Evolutionary conservation across 805 yeast genomes (phyloP), one percentile per base, ranked within the genome.

Genomic region (Nakazawaea holstii): DNA sequence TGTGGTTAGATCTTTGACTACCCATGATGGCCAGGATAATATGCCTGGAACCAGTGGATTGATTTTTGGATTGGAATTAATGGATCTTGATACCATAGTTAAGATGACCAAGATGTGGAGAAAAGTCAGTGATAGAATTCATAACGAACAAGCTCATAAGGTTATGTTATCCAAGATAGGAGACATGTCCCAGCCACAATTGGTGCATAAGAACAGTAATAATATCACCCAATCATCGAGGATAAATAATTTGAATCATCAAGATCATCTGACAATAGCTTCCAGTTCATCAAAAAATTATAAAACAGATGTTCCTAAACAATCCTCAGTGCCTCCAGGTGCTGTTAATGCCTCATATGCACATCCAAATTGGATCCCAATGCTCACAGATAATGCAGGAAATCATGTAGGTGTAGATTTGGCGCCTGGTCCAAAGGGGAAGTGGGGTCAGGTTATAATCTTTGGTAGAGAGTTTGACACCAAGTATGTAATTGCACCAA

Each of bases 381-480:
- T 91, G 43, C 75, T 89, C 26, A 87, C 94, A 15, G 97, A 91
- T 61, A 79, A 79, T 48, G 80, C 84, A 3, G 97, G 97, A 28
- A 91, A 91, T 67, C 89, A 87, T 61, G 80, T 91, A 45, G 97
- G 89, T 45, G 74, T 91, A 10, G 97, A 91, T 64, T 71, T 91
- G 50, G 82, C 84, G 7, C 90, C 91, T 1, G 96, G 85, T 6
- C 70, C 80, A 6, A 66, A 70, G 27, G 95, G 96, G 37, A 70
- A 64, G 29, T 75, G 80, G 70, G 97, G 97, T 20, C 97, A 91
- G 67, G 87, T 90, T 20, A 91, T 91, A 45, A 59, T 88, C 40
- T 91, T 87, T 64, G 97, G 97, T 27, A 80, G 96, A 59, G 97
- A 90, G 48, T 89, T 82, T 61, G 97, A 90, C 67, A 79, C 85